Evolutionary conservation across 257 asterid genomes (phyloP).

Genomic region (Orobanche coerulescens): DNA sequence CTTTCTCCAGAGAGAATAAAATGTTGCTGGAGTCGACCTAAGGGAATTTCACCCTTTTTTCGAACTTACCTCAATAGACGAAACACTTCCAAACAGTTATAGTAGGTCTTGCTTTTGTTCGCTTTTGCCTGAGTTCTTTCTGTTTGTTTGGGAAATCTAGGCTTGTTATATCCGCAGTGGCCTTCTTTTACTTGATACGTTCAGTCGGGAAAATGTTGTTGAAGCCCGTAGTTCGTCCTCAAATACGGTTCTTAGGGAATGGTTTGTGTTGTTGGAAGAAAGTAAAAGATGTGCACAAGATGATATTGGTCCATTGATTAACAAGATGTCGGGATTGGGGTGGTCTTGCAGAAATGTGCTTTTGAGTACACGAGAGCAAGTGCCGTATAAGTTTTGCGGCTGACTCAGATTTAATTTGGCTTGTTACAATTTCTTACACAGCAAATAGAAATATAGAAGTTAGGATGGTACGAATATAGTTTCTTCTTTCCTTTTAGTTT

Average conservation of each 20-base stretch:
- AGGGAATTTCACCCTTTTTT: too few species aligned
- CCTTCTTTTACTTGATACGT: conserved; percentile 22
- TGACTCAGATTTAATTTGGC: conserved; percentile 22
- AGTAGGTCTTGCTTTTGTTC: background rate
- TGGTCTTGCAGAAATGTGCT: conserved; percentile 74
- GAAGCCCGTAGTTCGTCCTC: conserved; percentile 29
- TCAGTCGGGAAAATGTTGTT: conserved; percentile 26
- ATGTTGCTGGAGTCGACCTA: too few species aligned
- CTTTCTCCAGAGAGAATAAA: too few species aligned
- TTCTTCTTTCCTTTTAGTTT: too few species aligned
- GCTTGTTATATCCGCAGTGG: conserved; percentile 56
- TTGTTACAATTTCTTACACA: conserved; percentile 6
- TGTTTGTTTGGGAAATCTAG: conserved; percentile 26
- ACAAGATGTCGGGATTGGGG: conserved; percentile 50
- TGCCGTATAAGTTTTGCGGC: conserved; percentile 52
- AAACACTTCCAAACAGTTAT: background rate
- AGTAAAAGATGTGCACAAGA: conserved; percentile 42
- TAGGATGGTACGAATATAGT: too few species aligned
- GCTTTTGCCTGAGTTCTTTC: background rate
- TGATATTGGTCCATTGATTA: conserved; percentile 30
- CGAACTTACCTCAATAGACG: background rate
- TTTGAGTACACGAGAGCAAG: conserved; percentile 62
- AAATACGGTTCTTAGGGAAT: conserved; percentile 29
- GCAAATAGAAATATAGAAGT: background rate
- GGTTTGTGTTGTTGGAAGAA: conserved; percentile 52